Percentiles rank a stretch among this genome's conserved stretches.
Evolutionary conservation across 768 basidiomycete genomes (phyloP).

Genomic region (Kockovaella imperatae): DNA sequence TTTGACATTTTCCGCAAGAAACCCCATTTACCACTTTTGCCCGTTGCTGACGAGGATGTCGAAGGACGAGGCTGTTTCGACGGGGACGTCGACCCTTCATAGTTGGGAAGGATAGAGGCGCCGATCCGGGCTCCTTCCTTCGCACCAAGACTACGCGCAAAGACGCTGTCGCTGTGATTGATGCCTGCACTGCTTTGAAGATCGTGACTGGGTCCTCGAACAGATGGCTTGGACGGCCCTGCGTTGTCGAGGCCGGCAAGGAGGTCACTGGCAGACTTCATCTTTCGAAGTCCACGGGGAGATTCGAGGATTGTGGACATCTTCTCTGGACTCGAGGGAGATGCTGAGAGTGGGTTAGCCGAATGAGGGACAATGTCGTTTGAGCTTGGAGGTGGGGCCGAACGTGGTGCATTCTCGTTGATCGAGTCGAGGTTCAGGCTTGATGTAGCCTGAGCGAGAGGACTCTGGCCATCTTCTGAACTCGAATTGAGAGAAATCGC

Average conservation of each 20-base stretch:
- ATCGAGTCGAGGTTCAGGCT: slow-evolving; percentile 12
- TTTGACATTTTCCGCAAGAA: slow-evolving; percentile 98
- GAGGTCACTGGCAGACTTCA: slow-evolving; percentile 35
- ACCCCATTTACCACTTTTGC: slow-evolving; percentile 77
- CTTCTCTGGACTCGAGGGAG: too few species aligned
- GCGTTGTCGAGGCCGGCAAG: slow-evolving; percentile 8
- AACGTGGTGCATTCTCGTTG: slow-evolving; percentile 24
- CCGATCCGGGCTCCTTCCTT: too few species aligned
- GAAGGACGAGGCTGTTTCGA: too few species aligned
- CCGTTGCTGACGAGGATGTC: slow-evolving; percentile 12
- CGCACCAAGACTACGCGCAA: too few species aligned
- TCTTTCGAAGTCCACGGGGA: slow-evolving; percentile 17
- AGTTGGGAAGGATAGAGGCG: too few species aligned
- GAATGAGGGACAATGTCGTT: neutral
- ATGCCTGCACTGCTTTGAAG: too few species aligned
- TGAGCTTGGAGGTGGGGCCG: slow-evolving; percentile 7
- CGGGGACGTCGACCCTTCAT: too few species aligned
- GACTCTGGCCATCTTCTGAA: neutral
- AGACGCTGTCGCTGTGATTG: too few species aligned
- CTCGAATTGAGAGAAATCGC: neutral
- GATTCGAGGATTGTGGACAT: neutral
- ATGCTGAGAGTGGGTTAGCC: too few species aligned
- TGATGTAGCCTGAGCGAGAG: slow-evolving; percentile 14
- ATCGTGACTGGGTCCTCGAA: neutral
- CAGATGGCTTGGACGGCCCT: neutral